Base-by-base conservation (phyloP, 2,329 filamentous ascomycete genomes). In the Fusarium dimerum region DNA sequence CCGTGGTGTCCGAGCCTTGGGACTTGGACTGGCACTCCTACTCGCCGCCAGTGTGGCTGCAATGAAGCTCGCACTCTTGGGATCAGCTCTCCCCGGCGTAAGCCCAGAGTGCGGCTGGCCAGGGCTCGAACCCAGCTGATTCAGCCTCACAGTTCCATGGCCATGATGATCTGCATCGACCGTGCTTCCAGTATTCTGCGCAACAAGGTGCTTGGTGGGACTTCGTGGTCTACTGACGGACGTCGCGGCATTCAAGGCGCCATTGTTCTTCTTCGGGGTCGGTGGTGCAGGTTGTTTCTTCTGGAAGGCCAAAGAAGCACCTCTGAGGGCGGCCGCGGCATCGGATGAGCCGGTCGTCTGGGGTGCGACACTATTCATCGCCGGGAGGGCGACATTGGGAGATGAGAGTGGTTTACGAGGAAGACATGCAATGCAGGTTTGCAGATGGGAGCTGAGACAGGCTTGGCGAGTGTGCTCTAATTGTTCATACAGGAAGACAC, bases 41-140 rank as follows among this genome's bases (percentile, higher is more conserved):
- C 82, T 83, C 26, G 76, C 78, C 15, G 83, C 81, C 66, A 86
- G 76, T 50, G 83, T 85, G 17, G 85, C 86, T 13, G 73, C 73
- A 47, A 75, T 75, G 52, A 74, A 71, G 82, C 87, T 74, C 6
- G 84, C 78, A 43, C 80, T 85, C 52, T 78, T 79, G 13, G 72
- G 64, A 51, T 77, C 76, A 49, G 65, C 51, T 53, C 50, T 56
- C 30, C 45, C 46, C 16, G 51, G 20, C 9, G 54, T 47, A 40
- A 50, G 40, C 10, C 51, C 56, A 9, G 62, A 55, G 42, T 63
- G 53, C 34, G 56, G 50, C 55, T 63, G 52, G 13, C 45, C 57
- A 15, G 59, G 54, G 26, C 55, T 57, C n/a, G 59, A 46, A 11
- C 59, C 59, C 34, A 64, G 48, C 50, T 68, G 68, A 38, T 61